These are phyloP conservation scores for Miamiensis avidus DNA, from an alignment of 169 alveolate genomes.

Conservation along the genomic window DNA sequence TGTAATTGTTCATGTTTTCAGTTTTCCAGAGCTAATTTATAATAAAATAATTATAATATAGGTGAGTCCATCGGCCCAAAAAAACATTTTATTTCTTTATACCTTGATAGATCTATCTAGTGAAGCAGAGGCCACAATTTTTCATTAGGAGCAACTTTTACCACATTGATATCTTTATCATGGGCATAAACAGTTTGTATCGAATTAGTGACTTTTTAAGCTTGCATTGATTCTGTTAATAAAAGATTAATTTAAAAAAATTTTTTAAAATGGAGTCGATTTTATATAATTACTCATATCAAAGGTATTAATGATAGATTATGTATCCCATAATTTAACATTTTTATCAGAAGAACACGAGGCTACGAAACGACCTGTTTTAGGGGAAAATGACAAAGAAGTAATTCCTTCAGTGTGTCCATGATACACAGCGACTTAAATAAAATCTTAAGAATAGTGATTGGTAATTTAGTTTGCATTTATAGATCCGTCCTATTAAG, in stretches of 20 bases:
- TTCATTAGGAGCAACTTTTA: conserved; percentile 80
- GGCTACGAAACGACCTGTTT: conserved; percentile 52
- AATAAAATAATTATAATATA: neutral
- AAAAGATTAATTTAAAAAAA: too few relatives aligned
- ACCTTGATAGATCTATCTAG: conserved; percentile 76
- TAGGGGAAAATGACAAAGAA: conserved; percentile 54
- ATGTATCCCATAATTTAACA: conserved; percentile 70
- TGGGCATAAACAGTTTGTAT: conserved; percentile 73
- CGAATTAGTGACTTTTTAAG: conserved; percentile 55
- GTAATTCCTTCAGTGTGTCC: conserved; percentile 77
- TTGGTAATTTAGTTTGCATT: conserved; percentile 19
- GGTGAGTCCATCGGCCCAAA: too few relatives aligned
- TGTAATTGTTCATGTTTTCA: conserved; percentile 48
- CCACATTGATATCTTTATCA: conserved; percentile 79
- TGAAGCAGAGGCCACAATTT: conserved; percentile 78
- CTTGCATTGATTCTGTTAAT: neutral
- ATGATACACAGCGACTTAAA: conserved; percentile 44
- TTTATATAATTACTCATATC: neutral
- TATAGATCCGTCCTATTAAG: neutral
- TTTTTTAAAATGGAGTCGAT: neutral
- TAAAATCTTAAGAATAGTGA: conserved; percentile 14
- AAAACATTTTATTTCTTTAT: neutral
- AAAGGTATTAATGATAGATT: conserved; percentile 11
- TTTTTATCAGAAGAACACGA: conserved; percentile 79
- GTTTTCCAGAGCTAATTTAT: conserved; percentile 48